phyloP scores from a whole-genome alignment of 768 basidiomycete genomes.

The Lactifluus echinatus region DNA sequence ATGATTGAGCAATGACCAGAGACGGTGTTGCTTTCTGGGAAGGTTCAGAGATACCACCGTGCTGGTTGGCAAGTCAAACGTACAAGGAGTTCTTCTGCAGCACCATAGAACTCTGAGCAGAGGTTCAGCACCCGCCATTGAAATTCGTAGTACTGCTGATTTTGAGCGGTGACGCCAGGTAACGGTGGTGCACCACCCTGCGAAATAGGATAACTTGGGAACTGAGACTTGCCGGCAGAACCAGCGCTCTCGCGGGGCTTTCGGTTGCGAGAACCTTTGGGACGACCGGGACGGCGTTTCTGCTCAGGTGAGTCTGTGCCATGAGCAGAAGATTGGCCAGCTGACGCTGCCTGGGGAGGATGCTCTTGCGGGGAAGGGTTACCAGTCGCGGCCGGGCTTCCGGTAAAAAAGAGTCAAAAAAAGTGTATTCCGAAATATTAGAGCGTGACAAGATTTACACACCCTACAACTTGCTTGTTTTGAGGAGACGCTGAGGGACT shows the following conservation, averaged over 20 bases:
- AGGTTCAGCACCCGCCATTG: constrained; percentile 79
- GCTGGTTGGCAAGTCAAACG: constrained; percentile 27
- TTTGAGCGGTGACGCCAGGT: constrained; percentile 48
- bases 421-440: constrained; percentile 13
- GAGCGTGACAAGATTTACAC: constrained; percentile 23
- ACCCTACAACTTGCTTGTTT: constrained; percentile 26
- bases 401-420: constrained; percentile 17
- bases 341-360: constrained; percentile 1
- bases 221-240: constrained; percentile 36
- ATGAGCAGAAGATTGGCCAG: constrained; percentile 18
- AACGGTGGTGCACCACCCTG: constrained; percentile 24
- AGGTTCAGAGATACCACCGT: constrained; percentile 7
- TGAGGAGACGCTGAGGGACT: constrained; percentile 28
- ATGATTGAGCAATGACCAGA: constrained; percentile 71
- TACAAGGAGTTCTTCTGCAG: constrained; percentile 77
- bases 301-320: constrained; percentile 33
- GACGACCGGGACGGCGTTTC: constrained; percentile 72
- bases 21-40: constrained; percentile 50
- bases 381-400: constrained; percentile 23
- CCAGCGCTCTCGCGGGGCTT: constrained; percentile 36
- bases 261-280: constrained; percentile 71
- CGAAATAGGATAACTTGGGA: constrained; percentile 18
- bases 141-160: constrained; percentile 77
- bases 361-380: constrained; percentile 10
- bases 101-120: constrained; percentile 79